These are phyloP conservation scores for Aegilops speltoides DNA, from an alignment of 176 grass and related monocot species.

Conservation along the genomic window DNA sequence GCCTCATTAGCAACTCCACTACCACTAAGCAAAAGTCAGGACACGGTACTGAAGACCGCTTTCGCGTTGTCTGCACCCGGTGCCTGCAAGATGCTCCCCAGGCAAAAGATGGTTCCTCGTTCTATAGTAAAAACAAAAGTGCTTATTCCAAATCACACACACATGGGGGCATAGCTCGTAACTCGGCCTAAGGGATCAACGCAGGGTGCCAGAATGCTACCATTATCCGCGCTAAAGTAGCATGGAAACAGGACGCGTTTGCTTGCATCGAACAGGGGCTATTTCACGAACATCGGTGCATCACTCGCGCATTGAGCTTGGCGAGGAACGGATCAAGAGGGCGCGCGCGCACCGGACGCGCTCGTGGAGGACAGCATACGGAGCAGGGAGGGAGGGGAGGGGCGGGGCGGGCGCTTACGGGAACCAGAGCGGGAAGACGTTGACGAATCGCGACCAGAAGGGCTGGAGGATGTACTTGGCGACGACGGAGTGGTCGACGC, in stretches of 20 bases:
- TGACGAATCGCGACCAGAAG: slow-evolving; percentile 82
- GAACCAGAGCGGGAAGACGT: slow-evolving; percentile 94
- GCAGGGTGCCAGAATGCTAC: not conserved
- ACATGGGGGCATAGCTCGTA: not conserved
- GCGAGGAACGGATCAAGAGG: not conserved
- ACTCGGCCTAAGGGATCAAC: not conserved
- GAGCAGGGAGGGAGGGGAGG: not conserved
- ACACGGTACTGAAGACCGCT: not conserved
- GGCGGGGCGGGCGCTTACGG: slow-evolving; percentile 51
- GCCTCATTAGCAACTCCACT: not conserved
- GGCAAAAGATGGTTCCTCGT: slow-evolving; percentile 1
- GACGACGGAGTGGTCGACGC: slow-evolving; percentile 88
- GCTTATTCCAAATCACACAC: not conserved
- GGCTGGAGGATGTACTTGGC: slow-evolving; percentile 98
- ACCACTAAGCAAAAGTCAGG: not conserved
- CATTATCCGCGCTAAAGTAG: not conserved
- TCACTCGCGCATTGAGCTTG: not conserved
- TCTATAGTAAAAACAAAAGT: not conserved
- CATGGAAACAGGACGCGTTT: not conserved
- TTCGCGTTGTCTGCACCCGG: not conserved
- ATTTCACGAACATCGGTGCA: not conserved
- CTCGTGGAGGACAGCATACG: not conserved
- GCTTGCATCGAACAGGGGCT: not conserved
- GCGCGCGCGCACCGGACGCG: not conserved
- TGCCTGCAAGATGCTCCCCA: slow-evolving; percentile 12